Evolutionary conservation across 352 stramenopile species (phyloP).

Genomic region (Globisporangium heterothallicum): DNA sequence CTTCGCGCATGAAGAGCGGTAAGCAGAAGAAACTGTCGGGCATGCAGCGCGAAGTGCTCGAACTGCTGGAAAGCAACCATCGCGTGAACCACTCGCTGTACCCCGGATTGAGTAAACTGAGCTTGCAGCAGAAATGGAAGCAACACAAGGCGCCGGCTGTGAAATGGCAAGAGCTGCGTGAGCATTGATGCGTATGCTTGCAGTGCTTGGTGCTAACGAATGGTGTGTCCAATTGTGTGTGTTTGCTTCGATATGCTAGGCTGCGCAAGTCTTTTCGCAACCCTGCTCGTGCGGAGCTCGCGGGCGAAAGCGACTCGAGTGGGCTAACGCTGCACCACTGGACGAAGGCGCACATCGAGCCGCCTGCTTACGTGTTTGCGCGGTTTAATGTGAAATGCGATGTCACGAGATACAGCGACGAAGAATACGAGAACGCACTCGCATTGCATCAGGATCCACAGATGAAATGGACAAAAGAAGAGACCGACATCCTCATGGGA

Average conservation of each 20-base stretch:
- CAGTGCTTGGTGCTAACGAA: too few relatives aligned
- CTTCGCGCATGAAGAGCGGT: slow-evolving; percentile 16
- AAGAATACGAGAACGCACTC: slow-evolving; percentile 46
- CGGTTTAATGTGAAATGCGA: slow-evolving; percentile 62
- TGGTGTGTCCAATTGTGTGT: too few relatives aligned
- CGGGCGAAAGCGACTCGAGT: slow-evolving; percentile 29
- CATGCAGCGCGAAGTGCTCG: slow-evolving; percentile 64
- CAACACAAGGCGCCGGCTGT: slow-evolving; percentile 37
- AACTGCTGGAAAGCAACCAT: slow-evolving; percentile 57
- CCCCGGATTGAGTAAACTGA: slow-evolving; percentile 51
- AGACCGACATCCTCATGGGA: slow-evolving; percentile 50
- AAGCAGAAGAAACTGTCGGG: slow-evolving; percentile 57
- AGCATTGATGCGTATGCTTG: slow-evolving; percentile 1
- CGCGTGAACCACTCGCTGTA: slow-evolving; percentile 57
- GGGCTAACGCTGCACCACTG: slow-evolving; percentile 56
- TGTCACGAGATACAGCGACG: slow-evolving; percentile 37
- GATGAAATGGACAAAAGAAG: slow-evolving; percentile 60
- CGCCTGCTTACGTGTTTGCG: slow-evolving; percentile 61
- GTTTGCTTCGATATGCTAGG: slow-evolving; percentile 8
- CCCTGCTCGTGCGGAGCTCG: slow-evolving; percentile 35
- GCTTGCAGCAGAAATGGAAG: slow-evolving; percentile 62
- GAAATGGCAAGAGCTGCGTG: too few relatives aligned
- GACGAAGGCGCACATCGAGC: slow-evolving; percentile 51
- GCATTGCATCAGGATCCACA: slow-evolving; percentile 32
- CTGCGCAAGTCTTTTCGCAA: slow-evolving; percentile 60